Percentiles rank a stretch among this genome's conserved stretches.
phyloP scores from a whole-genome alignment of 495 filamentous ascomycete genomes.

The Hypoxylon fuscum region DNA sequence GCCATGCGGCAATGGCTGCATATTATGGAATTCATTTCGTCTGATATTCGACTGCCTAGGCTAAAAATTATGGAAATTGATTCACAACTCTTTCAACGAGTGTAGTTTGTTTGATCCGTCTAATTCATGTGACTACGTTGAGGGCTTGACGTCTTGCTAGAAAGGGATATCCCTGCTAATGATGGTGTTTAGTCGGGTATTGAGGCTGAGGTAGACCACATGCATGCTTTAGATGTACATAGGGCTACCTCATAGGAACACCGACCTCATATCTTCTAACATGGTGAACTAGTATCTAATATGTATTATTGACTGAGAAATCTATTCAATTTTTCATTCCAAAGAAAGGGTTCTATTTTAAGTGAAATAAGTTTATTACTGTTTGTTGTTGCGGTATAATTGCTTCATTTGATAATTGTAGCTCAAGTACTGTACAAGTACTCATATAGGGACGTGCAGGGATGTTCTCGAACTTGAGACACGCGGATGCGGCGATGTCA shows the following conservation, averaged over 20 bases:
- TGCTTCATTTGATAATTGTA: not conserved
- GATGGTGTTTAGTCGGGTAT: slow-evolving; percentile 11
- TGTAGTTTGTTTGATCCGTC: not conserved
- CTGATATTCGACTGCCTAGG: too few species aligned
- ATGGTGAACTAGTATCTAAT: too few species aligned
- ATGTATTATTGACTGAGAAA: too few species aligned
- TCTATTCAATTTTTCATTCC: too few species aligned
- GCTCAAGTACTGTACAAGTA: slow-evolving; percentile 3
- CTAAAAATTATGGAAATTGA: too few species aligned
- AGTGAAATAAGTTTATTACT: too few species aligned
- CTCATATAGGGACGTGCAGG: slow-evolving; percentile 3
- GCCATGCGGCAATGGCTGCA: slow-evolving; percentile 33
- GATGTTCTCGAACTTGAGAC: slow-evolving; percentile 22
- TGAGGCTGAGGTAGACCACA: too few species aligned
- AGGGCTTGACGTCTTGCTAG: not conserved
- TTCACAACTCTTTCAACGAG: not conserved
- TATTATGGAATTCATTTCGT: slow-evolving; percentile 37
- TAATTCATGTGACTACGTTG: not conserved
- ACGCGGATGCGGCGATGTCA: slow-evolving; percentile 34
- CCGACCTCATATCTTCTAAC: too few species aligned
- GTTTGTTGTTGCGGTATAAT: too few species aligned
- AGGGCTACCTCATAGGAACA: too few species aligned
- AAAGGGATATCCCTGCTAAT: slow-evolving; percentile 24
- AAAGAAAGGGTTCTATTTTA: too few species aligned
- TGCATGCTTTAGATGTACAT: too few species aligned